These are phyloP conservation scores for Pichia norvegensis DNA, from an alignment of 1,139 yeast species.

Conservation along the genomic window DNA sequence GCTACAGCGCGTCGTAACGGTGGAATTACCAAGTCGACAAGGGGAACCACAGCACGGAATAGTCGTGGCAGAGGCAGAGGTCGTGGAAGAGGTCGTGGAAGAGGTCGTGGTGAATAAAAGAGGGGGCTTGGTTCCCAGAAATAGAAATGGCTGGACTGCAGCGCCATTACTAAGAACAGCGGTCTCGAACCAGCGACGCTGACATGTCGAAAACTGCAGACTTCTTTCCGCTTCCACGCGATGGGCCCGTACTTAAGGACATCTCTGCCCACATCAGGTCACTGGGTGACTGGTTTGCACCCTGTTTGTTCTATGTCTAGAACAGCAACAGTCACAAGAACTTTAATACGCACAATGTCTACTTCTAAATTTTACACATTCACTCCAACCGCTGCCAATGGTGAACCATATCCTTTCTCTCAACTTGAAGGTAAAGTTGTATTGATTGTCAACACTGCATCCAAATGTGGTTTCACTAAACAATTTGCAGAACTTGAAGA, in stretches of 20 bases:
- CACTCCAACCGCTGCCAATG: slow-evolving; percentile 48
- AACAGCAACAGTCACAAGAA: slow-evolving; percentile 2
- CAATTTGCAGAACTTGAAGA: slow-evolving; percentile 84
- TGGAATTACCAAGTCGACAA: slow-evolving; percentile 7
- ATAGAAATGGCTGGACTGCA: no score
- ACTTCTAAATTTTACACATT: slow-evolving; percentile 45
- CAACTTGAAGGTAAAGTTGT: slow-evolving; percentile 85
- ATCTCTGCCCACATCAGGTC: not conserved
- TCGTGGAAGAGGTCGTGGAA: slow-evolving; percentile 3
- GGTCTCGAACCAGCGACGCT: not conserved
- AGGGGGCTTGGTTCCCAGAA: no score
- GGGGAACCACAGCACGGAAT: not conserved
- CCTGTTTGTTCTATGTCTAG: not conserved
- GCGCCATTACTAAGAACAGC: no score
- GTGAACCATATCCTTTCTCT: slow-evolving; percentile 57
- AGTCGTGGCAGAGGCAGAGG: slow-evolving; percentile 1
- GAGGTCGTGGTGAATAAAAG: not conserved
- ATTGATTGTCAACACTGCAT: slow-evolving; percentile 82
- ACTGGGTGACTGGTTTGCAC: not conserved
- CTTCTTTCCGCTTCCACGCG: no score
- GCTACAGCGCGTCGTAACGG: not conserved
- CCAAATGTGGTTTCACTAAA: slow-evolving; percentile 83
- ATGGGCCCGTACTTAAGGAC: not conserved
- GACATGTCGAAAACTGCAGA: no score
- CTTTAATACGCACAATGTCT: not conserved